Percentiles rank a stretch among this genome's conserved stretches.
phyloP scores from a whole-genome alignment of 2,329 filamentous ascomycete species.

The Aureobasidium melanogenum region DNA sequence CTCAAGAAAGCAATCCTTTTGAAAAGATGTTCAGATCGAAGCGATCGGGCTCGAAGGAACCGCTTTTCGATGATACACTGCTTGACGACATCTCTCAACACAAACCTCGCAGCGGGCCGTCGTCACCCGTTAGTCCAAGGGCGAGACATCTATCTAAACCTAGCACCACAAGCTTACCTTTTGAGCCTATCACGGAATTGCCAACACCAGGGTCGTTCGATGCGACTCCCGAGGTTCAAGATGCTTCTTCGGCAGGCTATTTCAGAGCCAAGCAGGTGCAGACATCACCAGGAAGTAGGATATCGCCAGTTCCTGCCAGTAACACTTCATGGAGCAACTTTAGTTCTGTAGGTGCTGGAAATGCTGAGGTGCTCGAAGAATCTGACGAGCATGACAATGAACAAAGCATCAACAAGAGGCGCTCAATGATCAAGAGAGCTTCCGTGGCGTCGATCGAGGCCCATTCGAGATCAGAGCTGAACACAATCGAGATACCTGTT shows the following conservation, averaged over 20 bases:
- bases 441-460: conserved; percentile 11
- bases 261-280: conserved; percentile 17
- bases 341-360: neutral
- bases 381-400: neutral
- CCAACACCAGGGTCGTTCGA: conserved; percentile 11
- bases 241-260: conserved; percentile 19
- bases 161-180: neutral
- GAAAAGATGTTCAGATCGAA: conserved; percentile 3
- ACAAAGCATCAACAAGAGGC: neutral
- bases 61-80: conserved; percentile 1
- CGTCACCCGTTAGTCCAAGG: neutral
- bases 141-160: neutral
- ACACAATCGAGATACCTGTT: conserved; percentile 6
- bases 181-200: conserved; percentile 10
- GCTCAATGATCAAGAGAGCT: conserved; percentile 9
- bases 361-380: neutral
- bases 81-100: neutral
- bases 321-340: neutral
- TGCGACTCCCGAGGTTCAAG: conserved; percentile 22
- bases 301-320: neutral
- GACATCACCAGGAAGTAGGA: conserved; percentile 5
- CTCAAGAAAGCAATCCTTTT: conserved; percentile 8
- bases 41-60: neutral
- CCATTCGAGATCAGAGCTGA: conserved; percentile 10
- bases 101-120: neutral